Evolutionary conservation across 2,329 filamentous ascomycete genomes (phyloP).

Genomic region (Epichloe bromicola): DNA sequence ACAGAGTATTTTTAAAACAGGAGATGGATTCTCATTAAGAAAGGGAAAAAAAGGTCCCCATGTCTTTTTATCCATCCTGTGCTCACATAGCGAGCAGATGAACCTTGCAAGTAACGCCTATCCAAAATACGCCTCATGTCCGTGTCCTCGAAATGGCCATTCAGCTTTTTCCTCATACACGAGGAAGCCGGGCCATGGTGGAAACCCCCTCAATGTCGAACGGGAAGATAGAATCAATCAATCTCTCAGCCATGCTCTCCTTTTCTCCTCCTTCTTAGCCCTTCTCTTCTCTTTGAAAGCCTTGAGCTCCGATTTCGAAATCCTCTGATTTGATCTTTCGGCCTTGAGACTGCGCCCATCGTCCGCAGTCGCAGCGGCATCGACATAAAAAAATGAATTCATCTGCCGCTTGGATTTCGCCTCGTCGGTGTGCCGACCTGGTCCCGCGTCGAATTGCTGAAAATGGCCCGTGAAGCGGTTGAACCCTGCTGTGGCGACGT

Average conservation of each 20-base stretch:
- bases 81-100: neutral
- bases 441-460: conserved; percentile 52
- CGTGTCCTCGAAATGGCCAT: neutral
- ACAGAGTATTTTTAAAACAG: too few species aligned
- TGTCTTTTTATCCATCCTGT: too few species aligned
- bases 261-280: conserved; percentile 87
- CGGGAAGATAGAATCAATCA: neutral
- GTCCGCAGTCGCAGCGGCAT: conserved; percentile 82
- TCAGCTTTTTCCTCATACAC: neutral
- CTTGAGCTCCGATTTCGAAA: conserved; percentile 76
- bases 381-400: conserved; percentile 91
- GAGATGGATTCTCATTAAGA: too few species aligned
- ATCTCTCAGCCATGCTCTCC: conserved; percentile 82
- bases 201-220: neutral
- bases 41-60: too few species aligned
- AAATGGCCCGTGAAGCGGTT: conserved; percentile 83
- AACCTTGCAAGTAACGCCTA: neutral
- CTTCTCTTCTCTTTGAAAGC: conserved; percentile 82
- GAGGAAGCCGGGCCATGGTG: neutral
- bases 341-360: conserved; percentile 85
- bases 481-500: conserved; percentile 63
- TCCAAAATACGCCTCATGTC: neutral
- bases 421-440: conserved; percentile 73
- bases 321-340: conserved; percentile 73
- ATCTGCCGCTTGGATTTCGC: conserved; percentile 80